A percentile compares a stretch with the other conserved stretches of the same genome.
phyloP scores from a whole-genome alignment of 1,139 yeast species.

The Pneumocystis wakefieldiae region DNA sequence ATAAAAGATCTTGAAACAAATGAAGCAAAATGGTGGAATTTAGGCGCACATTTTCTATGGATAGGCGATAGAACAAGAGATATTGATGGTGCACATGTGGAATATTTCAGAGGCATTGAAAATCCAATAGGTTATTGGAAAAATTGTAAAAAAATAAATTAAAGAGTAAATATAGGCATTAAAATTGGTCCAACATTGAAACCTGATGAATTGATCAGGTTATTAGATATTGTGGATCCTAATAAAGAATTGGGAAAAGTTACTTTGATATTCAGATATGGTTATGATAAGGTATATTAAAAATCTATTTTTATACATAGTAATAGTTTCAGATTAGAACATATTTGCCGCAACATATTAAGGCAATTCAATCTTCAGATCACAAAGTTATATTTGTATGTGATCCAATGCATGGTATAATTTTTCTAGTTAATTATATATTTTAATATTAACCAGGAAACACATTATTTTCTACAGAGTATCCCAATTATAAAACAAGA shows the following conservation, averaged over 20 bases:
- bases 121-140: conserved; percentile 23
- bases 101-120: conserved; percentile 31
- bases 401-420: conserved; percentile 21
- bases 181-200: conserved; percentile 32
- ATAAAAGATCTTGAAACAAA: conserved; percentile 18
- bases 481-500: conserved; percentile 29
- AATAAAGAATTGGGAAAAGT: conserved; percentile 28
- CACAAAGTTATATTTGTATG: conserved; percentile 26
- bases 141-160: background rate
- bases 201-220: conserved; percentile 25
- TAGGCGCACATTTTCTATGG: conserved; percentile 33
- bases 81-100: conserved; percentile 33
- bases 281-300: conserved; percentile 21
- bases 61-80: conserved; percentile 34
- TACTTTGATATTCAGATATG: conserved; percentile 31
- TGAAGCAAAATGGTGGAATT: conserved; percentile 25
- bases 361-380: conserved; percentile 27
- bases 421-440: conserved; percentile 30
- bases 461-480: conserved; percentile 27
- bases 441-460: conserved; percentile 17
- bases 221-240: conserved; percentile 30
- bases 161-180: conserved; percentile 20
- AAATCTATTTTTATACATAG: background rate
- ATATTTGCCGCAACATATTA: conserved; percentile 28
- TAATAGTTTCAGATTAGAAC: conserved; percentile 17